Evolutionary conservation across 1,284 basidiomycete genomes (phyloP).

Genomic region (Trametes hirsuta): DNA sequence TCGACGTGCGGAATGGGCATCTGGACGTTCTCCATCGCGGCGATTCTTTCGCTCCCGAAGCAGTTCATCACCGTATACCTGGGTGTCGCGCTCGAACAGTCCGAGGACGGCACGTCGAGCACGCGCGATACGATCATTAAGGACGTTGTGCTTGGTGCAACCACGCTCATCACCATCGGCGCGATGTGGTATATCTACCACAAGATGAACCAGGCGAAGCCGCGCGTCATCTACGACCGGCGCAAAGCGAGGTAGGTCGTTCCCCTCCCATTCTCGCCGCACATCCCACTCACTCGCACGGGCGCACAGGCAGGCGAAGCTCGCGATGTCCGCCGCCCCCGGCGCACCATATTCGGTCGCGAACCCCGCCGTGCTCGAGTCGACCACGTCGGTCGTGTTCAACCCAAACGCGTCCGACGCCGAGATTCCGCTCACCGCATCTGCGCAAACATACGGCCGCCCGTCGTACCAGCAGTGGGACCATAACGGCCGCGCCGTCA

Average conservation of each 20-base stretch:
- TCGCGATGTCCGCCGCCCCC: constrained; percentile 35
- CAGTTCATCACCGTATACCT: constrained; percentile 78
- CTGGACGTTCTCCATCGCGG: constrained; percentile 70
- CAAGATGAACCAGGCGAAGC: constrained; percentile 77
- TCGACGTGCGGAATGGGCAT: constrained; percentile 81
- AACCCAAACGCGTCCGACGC: constrained; percentile 43
- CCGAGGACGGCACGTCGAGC: constrained; percentile 41
- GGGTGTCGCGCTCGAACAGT: constrained; percentile 56
- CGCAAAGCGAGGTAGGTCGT: constrained; percentile 45
- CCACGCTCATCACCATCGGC: constrained; percentile 70
- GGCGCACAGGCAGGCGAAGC: constrained; percentile 53
- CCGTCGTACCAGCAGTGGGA: constrained; percentile 43
- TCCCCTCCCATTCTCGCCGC: too few species aligned
- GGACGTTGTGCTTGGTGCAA: constrained; percentile 62
- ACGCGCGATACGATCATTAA: constrained; percentile 62
- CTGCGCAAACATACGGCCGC: constrained; percentile 11
- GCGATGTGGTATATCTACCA: constrained; percentile 86
- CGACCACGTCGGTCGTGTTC: constrained; percentile 37
- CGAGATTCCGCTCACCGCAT: constrained; percentile 44
- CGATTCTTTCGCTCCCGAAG: constrained; percentile 78
- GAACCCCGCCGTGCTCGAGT: constrained; percentile 28
- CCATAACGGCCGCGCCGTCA: constrained; percentile 36
- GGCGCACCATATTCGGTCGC: constrained; percentile 35
- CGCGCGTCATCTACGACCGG: constrained; percentile 72
- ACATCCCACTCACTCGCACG: too few species aligned